Evolutionary conservation across 352 stramenopile genomes (phyloP).

Genomic region (Globisporangium recalcitrans): DNA sequence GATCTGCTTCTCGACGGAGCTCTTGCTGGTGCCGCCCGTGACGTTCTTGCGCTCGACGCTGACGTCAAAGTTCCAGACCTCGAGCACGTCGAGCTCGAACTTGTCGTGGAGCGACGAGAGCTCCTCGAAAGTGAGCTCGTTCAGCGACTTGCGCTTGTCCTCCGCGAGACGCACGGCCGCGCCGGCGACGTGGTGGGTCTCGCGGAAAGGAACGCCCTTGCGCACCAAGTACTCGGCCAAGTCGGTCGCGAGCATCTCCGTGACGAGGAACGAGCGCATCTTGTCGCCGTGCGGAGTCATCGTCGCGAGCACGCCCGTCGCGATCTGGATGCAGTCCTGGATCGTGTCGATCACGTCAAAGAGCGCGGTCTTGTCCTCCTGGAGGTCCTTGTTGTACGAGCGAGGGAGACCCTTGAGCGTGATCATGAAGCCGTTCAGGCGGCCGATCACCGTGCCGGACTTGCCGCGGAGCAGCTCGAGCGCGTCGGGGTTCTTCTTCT

Average conservation of each 20-base stretch:
- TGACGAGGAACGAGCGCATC: constrained; percentile 93
- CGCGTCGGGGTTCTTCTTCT: constrained; percentile 99
- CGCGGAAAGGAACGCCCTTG: constrained; percentile 98
- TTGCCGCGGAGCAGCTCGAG: constrained; percentile 98
- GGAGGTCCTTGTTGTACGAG: constrained; percentile 99
- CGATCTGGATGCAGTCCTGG: constrained; percentile 96
- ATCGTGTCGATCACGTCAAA: constrained; percentile 97
- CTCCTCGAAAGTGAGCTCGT: constrained; percentile 87
- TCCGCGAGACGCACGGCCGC: constrained; percentile 91
- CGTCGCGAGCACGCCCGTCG: constrained; percentile 94
- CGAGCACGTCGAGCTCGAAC: constrained; percentile 88
- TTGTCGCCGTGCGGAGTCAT: constrained; percentile 94
- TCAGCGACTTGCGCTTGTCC: constrained; percentile 81
- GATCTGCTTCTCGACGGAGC: constrained; percentile 77
- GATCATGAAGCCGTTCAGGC: constrained; percentile 93
- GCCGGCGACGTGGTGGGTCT: constrained; percentile 99
- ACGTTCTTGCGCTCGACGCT: constrained; percentile 91
- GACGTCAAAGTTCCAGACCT: constrained; percentile 88
- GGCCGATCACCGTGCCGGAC: constrained; percentile 92
- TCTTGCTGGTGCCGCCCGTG: constrained; percentile 76
- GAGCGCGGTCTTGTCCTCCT: constrained; percentile 98
- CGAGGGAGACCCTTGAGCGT: constrained; percentile 96
- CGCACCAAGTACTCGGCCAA: constrained; percentile 98
- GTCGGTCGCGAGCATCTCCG: constrained; percentile 99
- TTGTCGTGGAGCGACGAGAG: constrained; percentile 82